Conservation (phyloP, 192 early-diverging fungal species). For the Backusella australiensis region DNA sequence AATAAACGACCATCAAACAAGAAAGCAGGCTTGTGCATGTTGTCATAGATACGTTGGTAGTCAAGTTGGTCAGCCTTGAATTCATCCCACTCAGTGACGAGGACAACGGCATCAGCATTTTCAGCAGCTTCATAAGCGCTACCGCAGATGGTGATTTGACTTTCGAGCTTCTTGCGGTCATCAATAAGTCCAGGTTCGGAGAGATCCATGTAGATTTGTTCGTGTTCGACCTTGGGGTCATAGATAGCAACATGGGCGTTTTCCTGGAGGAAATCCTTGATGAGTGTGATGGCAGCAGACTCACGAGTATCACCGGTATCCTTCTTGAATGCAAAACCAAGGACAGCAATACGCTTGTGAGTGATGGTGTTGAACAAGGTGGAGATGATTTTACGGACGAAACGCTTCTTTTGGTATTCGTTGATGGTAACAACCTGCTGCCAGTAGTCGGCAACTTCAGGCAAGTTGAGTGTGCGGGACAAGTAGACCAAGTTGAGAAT, state of each 20-base stretch:
- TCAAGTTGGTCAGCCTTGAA: constrained; percentile 69
- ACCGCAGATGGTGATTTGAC: constrained; percentile 58
- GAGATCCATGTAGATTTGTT: constrained; percentile 71
- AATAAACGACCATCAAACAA: constrained; percentile 91
- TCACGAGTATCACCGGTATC: constrained; percentile 93
- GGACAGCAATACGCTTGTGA: constrained; percentile 74
- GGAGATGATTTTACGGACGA: constrained; percentile 69
- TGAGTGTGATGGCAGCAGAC: constrained; percentile 85
- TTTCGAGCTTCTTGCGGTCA: constrained; percentile 52
- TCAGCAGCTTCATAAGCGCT: constrained; percentile 69
- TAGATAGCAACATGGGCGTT: constrained; percentile 77
- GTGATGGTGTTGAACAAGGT: constrained; percentile 78
- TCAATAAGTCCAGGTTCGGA: constrained; percentile 54
- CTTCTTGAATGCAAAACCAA: constrained; percentile 95
- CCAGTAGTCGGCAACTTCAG: constrained; percentile 95
- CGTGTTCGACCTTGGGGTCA: constrained; percentile 83
- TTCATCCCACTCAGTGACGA: constrained; percentile 91
- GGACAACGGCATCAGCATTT: constrained; percentile 73
- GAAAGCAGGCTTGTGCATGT: constrained; percentile 83
- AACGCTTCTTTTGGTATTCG: constrained; percentile 88
- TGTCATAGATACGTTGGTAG: constrained; percentile 62
- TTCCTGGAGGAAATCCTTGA: constrained; percentile 76
- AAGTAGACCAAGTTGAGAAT: constrained; percentile 90
- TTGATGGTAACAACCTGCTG: constrained; percentile 87
- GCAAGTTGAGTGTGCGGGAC: constrained; percentile 75